Evolutionary conservation across 345 rosid species (phyloP).

Genomic region (Eucalyptus melliodora): DNA sequence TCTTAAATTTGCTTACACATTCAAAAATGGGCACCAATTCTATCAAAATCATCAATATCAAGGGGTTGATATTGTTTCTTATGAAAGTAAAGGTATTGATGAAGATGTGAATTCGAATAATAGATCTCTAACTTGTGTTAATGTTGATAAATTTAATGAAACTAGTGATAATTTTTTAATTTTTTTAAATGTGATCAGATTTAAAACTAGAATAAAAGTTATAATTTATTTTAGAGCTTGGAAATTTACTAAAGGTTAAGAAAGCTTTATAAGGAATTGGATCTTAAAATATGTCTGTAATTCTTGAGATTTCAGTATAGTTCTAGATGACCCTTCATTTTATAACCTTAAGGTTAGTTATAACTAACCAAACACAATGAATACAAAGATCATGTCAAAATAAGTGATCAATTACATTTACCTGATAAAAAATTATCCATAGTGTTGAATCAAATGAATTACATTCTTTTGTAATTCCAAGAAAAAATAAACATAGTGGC

Average conservation of each 20-base stretch:
- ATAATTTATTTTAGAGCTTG: fast-evolving
- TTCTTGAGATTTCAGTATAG: fast-evolving
- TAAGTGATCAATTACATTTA: not conserved
- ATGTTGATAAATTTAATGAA: not conserved
- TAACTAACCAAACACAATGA: not conserved
- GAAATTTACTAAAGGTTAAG: not conserved
- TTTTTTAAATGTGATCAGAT: fast-evolving
- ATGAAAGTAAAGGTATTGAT: fast-evolving
- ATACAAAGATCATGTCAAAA: not conserved
- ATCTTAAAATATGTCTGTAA: fast-evolving
- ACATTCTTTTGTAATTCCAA: not conserved
- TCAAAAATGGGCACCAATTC: fast-evolving
- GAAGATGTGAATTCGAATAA: fast-evolving
- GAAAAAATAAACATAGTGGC: not conserved
- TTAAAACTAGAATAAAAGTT: not conserved
- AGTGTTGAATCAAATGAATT: not conserved
- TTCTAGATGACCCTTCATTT: not conserved
- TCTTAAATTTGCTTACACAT: fast-evolving
- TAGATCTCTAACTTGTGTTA: not conserved
- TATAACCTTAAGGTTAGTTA: not conserved
- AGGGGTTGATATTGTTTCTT: fast-evolving
- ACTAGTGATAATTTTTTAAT: not conserved
- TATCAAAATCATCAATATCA: not conserved
- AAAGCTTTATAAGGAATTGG: not conserved
- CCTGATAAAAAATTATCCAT: not conserved